A percentile compares a stretch with the other conserved stretches of the same genome.
These are phyloP conservation scores for Cladophialophora exuberans DNA, from an alignment of 2,329 filamentous ascomycete genomes.

Conservation along the genomic window DNA sequence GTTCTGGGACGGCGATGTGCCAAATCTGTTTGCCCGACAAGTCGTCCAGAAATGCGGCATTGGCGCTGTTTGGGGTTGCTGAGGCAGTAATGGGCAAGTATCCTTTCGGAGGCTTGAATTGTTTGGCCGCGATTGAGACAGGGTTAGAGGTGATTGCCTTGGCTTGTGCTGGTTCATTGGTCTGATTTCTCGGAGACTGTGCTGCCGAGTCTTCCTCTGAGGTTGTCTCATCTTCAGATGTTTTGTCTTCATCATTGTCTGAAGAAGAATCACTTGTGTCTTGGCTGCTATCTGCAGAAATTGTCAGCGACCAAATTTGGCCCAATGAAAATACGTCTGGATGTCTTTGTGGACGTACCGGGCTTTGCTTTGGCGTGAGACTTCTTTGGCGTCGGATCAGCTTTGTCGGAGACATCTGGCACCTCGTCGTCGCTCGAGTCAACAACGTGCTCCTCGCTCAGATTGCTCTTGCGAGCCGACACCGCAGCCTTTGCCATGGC, in stretches of 20 bases:
- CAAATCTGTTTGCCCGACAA: constrained; percentile 51
- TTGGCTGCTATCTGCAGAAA: not conserved
- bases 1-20: constrained; percentile 52
- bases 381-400: no score
- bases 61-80: constrained; percentile 22
- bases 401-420: not conserved
- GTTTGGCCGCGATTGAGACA: constrained; percentile 35
- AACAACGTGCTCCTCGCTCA: not conserved
- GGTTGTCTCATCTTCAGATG: not conserved
- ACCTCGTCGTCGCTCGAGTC: not conserved
- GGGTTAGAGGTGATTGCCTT: constrained; percentile 9
- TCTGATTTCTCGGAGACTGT: constrained; percentile 12
- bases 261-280: not conserved
- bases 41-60: constrained; percentile 22
- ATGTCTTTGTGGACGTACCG: no score
- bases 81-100: constrained; percentile 40
- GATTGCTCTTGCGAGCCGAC: not conserved
- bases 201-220: constrained; percentile 13
- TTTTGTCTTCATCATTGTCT: not conserved
- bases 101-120: constrained; percentile 48
- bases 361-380: no score
- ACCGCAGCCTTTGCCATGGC: no score
- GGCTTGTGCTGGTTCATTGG: constrained; percentile 7
- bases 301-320: not conserved
- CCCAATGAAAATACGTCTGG: no score